phyloP scores from a whole-genome alignment of 371 early-diverging fungal species.

The Circinella minor region DNA sequence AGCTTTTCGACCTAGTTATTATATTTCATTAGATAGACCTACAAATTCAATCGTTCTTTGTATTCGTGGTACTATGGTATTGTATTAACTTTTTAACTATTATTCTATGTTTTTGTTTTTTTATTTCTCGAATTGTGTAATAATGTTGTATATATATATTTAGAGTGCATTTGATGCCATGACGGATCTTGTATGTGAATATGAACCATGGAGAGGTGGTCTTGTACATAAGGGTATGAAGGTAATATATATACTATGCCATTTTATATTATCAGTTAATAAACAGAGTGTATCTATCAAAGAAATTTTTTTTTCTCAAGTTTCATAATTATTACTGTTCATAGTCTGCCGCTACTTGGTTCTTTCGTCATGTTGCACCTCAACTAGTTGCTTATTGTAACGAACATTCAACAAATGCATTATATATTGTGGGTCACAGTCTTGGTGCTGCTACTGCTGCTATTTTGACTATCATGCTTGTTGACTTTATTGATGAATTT shows the following conservation, averaged over 20 bases:
- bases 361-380: conserved; percentile 73
- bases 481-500: conserved; percentile 64
- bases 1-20: conserved; percentile 83
- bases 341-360: conserved; percentile 76
- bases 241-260: conserved; percentile 11
- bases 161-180: conserved; percentile 82
- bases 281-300: too few species aligned
- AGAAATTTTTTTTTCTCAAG: too few species aligned
- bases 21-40: conserved; percentile 73
- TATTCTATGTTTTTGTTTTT: too few species aligned
- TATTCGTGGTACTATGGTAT: conserved; percentile 86
- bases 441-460: conserved; percentile 85
- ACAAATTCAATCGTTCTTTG: conserved; percentile 75
- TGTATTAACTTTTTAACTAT: background rate
- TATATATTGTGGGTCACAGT: conserved; percentile 84
- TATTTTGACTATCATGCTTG: conserved; percentile 78
- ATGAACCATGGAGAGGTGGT: conserved; percentile 86
- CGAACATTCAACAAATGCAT: conserved; percentile 61
- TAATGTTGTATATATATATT: background rate
- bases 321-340: background rate
- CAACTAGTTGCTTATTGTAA: conserved; percentile 69
- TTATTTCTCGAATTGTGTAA: too few species aligned
- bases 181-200: conserved; percentile 88
- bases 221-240: conserved; percentile 86
- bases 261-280: background rate